Evolutionary conservation across 2,329 filamentous ascomycete species (phyloP), one percentile per base, ranked within the genome.

Genomic region (Drechslerella coelobrocha): DNA sequence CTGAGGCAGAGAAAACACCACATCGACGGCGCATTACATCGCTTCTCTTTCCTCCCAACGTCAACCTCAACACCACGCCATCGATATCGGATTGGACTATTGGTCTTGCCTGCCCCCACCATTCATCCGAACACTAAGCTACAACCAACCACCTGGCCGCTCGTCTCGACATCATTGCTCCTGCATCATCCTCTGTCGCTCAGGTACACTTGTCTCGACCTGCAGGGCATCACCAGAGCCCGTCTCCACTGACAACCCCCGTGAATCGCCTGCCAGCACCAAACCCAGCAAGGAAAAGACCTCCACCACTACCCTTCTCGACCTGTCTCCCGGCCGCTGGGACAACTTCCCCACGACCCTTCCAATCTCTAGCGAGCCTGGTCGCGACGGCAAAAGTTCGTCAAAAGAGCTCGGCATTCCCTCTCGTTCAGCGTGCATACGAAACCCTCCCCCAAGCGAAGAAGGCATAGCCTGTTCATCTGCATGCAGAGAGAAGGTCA

Each of bases 371-470:
- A 24, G 59, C 48, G 66, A 52, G 59, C 48, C 47, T 59, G 51
- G 26, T 56, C 29, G 53, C 39, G 24, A 53, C 48, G 27, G 37
- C 54, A 69, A 57, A 62, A 59, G 19, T 63, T 47, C 57, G 53
- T 51, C 29, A 55, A 63, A 56, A 63, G 66, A 71, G 66, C 66
- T 71, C 66, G 59, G 66, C 66, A 63, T 63, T 63, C 59, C 53
- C 19, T 57, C 59, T 59, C 45, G 53, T 55, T 48, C 57, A 55
- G 55, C 59, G 34, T 60, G 66, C 66, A 71, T 56, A 55, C 66
- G 47, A 43, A 53, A 48, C 51, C 37, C 26, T 19, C 43, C 47
- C 27, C 41, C 37, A 27, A 63, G 66, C 53, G 59, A 71, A 62
- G 59, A 63, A 60, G 66, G 53, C 66, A 56, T 63, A 62, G 53